Base-by-base conservation (phyloP, 768 basidiomycete species). In the Suillus lakei region DNA sequence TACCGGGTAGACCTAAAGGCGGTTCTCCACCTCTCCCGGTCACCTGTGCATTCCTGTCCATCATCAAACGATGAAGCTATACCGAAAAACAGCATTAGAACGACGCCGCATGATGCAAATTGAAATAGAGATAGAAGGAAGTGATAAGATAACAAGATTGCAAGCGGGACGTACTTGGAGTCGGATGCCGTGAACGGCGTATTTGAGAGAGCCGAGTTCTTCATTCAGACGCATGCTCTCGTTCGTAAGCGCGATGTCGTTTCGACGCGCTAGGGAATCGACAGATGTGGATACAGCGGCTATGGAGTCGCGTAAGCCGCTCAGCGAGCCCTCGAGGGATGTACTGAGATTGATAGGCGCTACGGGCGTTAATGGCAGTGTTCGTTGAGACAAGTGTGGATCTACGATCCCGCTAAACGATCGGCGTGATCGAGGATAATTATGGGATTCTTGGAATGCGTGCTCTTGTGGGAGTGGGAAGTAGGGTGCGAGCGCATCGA, bases 171-270 rank as follows among this genome's bases (percentile, higher is more conserved):
- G 15, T 63, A 92, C 88, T 85, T 93, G 92, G 83, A 94, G 90
- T 62, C 92, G 82, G 54, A 95, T 74, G 2, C 92, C 92, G 67
- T 93, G 90, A 50, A 93, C 81, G 60, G 83, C 86, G 28, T 85
- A 89, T 60, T 89, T 83, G 58, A 95, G 71, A 26, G 88, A 86
- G 69, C 87, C 85, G 38, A 92, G 81, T 73, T 95, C 92, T 69
- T 95, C 92, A 51, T 86, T 88, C 65, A 90, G 77, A 66, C 91
- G 80, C 72, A 91, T 81, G 54, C 85, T 85, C 75, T 95, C 92
- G 68, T 91, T 90, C 26, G 86, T 83, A 60, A 91, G 76, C 46
- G 87, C 85, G 69, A 92, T 86, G 55, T 91, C 90, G 60, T 83
- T 86, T 28, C 88, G 80, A 55, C 89, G 81, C 21, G 84, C 86